Base-by-base conservation (phyloP, 164 flowering plant genomes). In the Nymphaea colorata region DNA sequence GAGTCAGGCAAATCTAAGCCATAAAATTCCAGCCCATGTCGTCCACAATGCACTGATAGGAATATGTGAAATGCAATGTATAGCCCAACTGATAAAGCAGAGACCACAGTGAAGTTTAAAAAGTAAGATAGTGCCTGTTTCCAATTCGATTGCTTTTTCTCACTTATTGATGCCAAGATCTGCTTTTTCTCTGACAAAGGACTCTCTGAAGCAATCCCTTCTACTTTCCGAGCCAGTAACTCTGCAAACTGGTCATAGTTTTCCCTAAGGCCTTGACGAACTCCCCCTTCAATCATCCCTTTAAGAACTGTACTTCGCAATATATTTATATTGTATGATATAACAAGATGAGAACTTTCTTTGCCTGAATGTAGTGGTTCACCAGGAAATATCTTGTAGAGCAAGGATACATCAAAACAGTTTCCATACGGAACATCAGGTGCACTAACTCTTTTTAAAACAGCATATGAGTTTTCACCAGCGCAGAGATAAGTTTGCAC, bases 391-490 rank as follows among this genome's bases (percentile, higher is more conserved):
- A 87, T 86, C 76, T 76, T 85, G 75, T 86, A 91, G 41, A 89
- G 85, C 75, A 91, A 68, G 75, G 86, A 85, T 64, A 87, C 72
- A 63, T 79, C 80, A 69, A 91, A 91, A 61, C 83, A 73, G 61
- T 62, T 82, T 10, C 98, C 98, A 68, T 84, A 91, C 18, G 96
- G 93, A 71, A 86, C 93, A 57, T 86, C 96, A 12, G 98, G 96
- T 17, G 96, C 85, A 66, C 70, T 79, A 64, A 89, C 96, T 61
- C 14, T 76, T 4, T 76, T 80, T 41, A 73, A 66, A 18, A 91
- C 80, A 25, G 83, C 87, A 77, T 80, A 91, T 62, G 80, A 84
- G 43, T 65, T 73, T 66, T 83, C 86, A 68, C 80, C 70, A 41
- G 88, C 96, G 74, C 76, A 85, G 1, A 80, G 36, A 72, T 82